Base-by-base conservation (phyloP, 1,139 yeast species). In the Yamadazyma jaroonii region DNA sequence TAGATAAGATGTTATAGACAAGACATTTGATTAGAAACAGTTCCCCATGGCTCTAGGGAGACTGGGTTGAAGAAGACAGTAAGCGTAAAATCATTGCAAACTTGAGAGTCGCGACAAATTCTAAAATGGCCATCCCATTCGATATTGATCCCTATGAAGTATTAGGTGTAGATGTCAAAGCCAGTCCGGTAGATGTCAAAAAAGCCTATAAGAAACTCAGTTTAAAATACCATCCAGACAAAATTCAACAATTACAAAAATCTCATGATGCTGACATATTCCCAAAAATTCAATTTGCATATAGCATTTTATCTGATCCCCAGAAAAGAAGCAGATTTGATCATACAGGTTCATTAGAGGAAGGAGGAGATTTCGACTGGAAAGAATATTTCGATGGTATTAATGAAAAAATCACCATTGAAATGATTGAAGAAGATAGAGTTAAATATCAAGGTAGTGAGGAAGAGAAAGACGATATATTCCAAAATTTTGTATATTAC, bases 211-310 rank as follows among this genome's bases (percentile, higher is more conserved):
- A 89, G 49, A 77, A 75, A 44, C 63, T 78, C 29, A 87, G 95
- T 48, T 68, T 88, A 31, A 64, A 71, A 43, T 74, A 76, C 45
- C 96, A 88, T 56, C 96, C 96, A 0, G 96, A 88, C 59, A 88
- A 87, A 54, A 54, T 74, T 31, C 68, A 64, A 41, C 77, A 76
- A 42, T 59, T 42, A 33, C 42, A 43, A 31, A 42, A 43, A 20
- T 25, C 34, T 25, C 38, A 28, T 12, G 25, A 21, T 25, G 25
- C 25, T 8, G 34, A 43, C 11, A 4, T 32, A 13, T 88, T 88
- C 56, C 85, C 88, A 43, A 64, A 74, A 48, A 72, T 88, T 22
- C 92, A 87, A 53, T 81, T 85, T 56, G 84, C 95, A 25, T 87
- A 85, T 56, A 69, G 83, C 35, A 72, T 88, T 2, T 63, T 88